Evolutionary conservation across 2,329 filamentous ascomycete genomes (phyloP), one percentile per base, ranked within the genome.

Genomic region (Monosporascus sp.): DNA sequence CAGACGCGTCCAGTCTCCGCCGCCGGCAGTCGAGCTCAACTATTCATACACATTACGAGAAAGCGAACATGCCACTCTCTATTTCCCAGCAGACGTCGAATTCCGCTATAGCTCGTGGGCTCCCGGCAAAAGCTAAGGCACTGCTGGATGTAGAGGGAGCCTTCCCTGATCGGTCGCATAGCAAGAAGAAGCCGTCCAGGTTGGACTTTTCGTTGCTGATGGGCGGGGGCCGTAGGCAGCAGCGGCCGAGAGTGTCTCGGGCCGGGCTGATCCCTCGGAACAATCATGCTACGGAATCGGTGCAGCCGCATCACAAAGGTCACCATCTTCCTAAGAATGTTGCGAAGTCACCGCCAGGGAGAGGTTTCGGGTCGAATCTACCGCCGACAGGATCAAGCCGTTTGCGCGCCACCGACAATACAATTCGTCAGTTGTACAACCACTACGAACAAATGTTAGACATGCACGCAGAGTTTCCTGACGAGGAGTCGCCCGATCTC

Each of bases 401-500:
- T 15, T 66, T 66, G 3, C 62, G 56, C 49, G 67, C 67, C 2
- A 62, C 62, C 35, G 64, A 56, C 18, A 68, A 67, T 60, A 62
- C 71, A 2, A 66, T 69, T 17, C 72, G 78, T 44, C 76, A 76
- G 50, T 68, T 84, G 3, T 83, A 83, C 60, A 71, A 80, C 52
- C 79, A 83, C 60, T 83, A 84, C 60, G 81, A 83, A 63, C 74
- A 81, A 58, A 77, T 77, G 71, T 77, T 78, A 0, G 76, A 80
- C 53, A 74, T 74, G 15, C 67, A 77, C 39, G 65, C 75, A 3
- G 63, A 18, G 60, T 66, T 46, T 14, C 48, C 48, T 43, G 53
- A 51, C 25, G 62, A 64, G 35, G 59, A 64, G 18, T 20, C 11
- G 9, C 43, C 46, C 22, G 57, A 62, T 11, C 57, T 62, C 27